phyloP scores from a whole-genome alignment of 495 filamentous ascomycete genomes.

The Podospora appendiculata region DNA sequence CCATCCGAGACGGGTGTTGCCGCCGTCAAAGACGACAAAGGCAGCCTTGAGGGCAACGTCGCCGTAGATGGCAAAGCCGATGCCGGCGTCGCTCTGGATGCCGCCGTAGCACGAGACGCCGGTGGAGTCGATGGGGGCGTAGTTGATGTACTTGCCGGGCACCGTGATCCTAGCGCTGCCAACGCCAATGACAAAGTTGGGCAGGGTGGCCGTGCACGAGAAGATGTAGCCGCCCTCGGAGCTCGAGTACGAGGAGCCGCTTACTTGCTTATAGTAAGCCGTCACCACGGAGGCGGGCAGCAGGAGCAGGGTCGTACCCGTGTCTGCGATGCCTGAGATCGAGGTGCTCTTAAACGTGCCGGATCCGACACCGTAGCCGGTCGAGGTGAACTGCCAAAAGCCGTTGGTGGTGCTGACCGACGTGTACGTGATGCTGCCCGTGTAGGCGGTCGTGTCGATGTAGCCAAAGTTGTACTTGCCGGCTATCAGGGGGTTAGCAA shows the following conservation, averaged over 20 bases:
- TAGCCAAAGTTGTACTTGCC: conserved; percentile 72
- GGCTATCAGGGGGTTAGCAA: conserved; percentile 20
- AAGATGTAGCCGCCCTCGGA: conserved; percentile 58
- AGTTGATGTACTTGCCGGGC: conserved; percentile 50
- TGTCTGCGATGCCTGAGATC: conserved; percentile 53
- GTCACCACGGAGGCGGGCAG: conserved; percentile 48
- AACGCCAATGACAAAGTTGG: conserved; percentile 55
- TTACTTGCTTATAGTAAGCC: conserved; percentile 57
- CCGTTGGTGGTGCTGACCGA: conserved; percentile 52
- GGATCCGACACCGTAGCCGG: conserved; percentile 55
- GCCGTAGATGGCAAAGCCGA: conserved; percentile 64
- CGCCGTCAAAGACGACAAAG: conserved; percentile 58
- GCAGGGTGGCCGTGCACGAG: conserved; percentile 54
- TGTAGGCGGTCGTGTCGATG: conserved; percentile 57
- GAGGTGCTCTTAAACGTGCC: conserved; percentile 20
- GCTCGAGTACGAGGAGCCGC: conserved; percentile 38
- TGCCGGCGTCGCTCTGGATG: conserved; percentile 53
- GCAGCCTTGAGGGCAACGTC: conserved; percentile 75
- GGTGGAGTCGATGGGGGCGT: conserved; percentile 30
- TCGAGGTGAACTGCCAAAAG: conserved; percentile 63
- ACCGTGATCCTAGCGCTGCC: conserved; percentile 37
- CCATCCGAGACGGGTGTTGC: conserved; percentile 46
- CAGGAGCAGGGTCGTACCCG: conserved; percentile 67
- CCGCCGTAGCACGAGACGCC: conserved; percentile 50
- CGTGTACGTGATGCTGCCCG: conserved; percentile 53